phyloP scores from a whole-genome alignment of 305 asterid genomes.

The Galium porrigens region DNA sequence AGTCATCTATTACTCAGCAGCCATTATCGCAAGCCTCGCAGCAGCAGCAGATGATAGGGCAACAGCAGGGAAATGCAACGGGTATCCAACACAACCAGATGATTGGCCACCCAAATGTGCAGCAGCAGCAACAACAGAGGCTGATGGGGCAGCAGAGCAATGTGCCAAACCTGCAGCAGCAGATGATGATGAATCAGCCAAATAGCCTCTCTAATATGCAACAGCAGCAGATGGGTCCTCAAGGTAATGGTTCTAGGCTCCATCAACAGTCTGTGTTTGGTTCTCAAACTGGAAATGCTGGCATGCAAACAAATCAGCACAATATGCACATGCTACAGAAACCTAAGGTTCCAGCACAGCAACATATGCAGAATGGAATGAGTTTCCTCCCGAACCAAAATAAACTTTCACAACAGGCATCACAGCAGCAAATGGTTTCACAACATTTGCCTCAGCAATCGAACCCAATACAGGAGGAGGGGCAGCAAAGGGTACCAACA shows the following conservation, averaged over 20 bases:
- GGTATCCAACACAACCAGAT: slow-evolving; percentile 66
- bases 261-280: slow-evolving; percentile 80
- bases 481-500: slow-evolving; percentile 68
- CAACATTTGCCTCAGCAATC: slow-evolving; percentile 70
- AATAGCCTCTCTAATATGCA: slow-evolving; percentile 49
- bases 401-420: slow-evolving; percentile 55
- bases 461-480: slow-evolving; percentile 48
- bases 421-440: slow-evolving; percentile 72
- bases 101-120: slow-evolving; percentile 58
- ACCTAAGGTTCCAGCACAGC: slow-evolving; percentile 54
- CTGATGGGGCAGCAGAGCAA: slow-evolving; percentile 53
- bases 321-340: slow-evolving; percentile 56
- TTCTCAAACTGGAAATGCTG: slow-evolving; percentile 48
- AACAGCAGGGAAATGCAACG: slow-evolving; percentile 40
- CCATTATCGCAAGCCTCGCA: slow-evolving; percentile 41
- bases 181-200: slow-evolving; percentile 54
- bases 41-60: slow-evolving; percentile 50
- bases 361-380: slow-evolving; percentile 51
- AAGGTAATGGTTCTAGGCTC: slow-evolving; percentile 48
- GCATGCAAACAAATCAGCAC: slow-evolving; percentile 47
- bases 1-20: slow-evolving; percentile 45
- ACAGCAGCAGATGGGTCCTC: slow-evolving; percentile 52
- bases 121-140: slow-evolving; percentile 41
- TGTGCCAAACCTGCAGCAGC: slow-evolving; percentile 40
- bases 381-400: slow-evolving; percentile 54